These are phyloP conservation scores for Aspergillus carlsbadensis DNA, from an alignment of 495 filamentous ascomycete species.

Conservation along the genomic window DNA sequence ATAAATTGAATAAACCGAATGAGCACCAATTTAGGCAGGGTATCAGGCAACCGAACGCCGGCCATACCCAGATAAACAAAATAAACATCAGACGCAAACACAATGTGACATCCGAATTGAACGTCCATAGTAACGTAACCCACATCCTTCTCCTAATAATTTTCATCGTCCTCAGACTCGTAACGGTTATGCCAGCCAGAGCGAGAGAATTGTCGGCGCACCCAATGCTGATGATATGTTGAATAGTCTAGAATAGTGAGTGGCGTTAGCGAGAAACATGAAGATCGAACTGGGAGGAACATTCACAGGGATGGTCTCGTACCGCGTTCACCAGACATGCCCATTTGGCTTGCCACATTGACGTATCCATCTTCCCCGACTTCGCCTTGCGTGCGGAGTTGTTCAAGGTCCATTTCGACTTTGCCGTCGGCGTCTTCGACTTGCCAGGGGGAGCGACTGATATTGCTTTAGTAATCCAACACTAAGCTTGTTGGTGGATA, in stretches of 20 bases:
- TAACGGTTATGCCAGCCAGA: conserved; percentile 19
- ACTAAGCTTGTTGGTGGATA: too few species aligned
- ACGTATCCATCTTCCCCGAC: conserved; percentile 60
- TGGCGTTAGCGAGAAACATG: background rate
- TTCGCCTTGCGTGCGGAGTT: conserved; percentile 37
- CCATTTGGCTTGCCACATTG: conserved; percentile 63
- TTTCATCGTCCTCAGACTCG: background rate
- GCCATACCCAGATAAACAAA: background rate
- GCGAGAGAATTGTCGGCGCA: conserved; percentile 24
- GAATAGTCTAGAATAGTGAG: conserved; percentile 38
- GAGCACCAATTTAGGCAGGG: conserved; percentile 6
- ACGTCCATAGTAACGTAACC: background rate
- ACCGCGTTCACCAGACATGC: conserved; percentile 57
- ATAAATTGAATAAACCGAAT: conserved; percentile 3
- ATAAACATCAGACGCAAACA: background rate
- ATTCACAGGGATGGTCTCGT: conserved; percentile 31
- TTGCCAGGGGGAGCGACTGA: conserved; percentile 62
- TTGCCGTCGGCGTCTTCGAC: conserved; percentile 46
- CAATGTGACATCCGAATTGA: background rate
- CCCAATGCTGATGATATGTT: conserved; percentile 44
- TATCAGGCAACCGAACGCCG: conserved; percentile 6
- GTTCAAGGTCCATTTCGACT: conserved; percentile 29
- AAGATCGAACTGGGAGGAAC: background rate
- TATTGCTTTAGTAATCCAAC: background rate
- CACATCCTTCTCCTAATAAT: background rate